phyloP scores from a whole-genome alignment of 2,329 filamentous ascomycete genomes.

The Colletotrichum eremochloae region DNA sequence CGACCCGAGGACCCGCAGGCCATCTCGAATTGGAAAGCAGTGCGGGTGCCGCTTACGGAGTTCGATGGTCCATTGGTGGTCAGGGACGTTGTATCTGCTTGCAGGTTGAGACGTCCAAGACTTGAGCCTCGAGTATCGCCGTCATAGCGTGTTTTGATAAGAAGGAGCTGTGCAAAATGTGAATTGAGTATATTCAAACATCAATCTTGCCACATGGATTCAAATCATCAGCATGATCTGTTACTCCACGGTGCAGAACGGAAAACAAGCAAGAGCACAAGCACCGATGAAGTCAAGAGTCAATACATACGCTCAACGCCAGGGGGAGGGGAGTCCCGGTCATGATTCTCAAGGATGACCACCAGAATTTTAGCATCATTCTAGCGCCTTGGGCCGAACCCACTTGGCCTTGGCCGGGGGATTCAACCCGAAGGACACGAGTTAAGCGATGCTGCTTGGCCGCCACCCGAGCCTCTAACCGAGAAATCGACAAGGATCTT shows the following conservation, averaged over 20 bases:
- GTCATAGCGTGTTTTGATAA: neutral
- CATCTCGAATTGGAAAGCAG: constrained; percentile 31
- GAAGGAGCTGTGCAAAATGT: neutral
- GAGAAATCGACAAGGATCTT: constrained; percentile 18
- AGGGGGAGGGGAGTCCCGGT: neutral
- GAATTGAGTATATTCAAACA: neutral
- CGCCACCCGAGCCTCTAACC: constrained; percentile 21
- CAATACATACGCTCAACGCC: neutral
- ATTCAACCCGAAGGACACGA: constrained; percentile 30
- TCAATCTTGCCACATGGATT: too few species aligned
- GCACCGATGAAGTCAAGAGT: neutral
- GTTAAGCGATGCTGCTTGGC: constrained; percentile 33
- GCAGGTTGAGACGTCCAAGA: neutral
- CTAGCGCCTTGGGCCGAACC: constrained; percentile 36
- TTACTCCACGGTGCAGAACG: neutral
- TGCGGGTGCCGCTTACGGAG: constrained; percentile 16
- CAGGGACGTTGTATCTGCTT: neutral
- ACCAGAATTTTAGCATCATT: constrained; percentile 29
- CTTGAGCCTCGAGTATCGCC: neutral
- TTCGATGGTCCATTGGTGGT: constrained; percentile 3
- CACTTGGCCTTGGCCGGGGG: neutral
- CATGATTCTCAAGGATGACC: neutral
- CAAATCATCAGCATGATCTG: neutral
- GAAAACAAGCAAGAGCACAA: neutral
- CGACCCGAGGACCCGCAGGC: constrained; percentile 33